A percentile compares a stretch with the other conserved stretches of the same genome.
phyloP scores from a whole-genome alignment of 208 protist species.

The Trypanosoma melophagium region DNA sequence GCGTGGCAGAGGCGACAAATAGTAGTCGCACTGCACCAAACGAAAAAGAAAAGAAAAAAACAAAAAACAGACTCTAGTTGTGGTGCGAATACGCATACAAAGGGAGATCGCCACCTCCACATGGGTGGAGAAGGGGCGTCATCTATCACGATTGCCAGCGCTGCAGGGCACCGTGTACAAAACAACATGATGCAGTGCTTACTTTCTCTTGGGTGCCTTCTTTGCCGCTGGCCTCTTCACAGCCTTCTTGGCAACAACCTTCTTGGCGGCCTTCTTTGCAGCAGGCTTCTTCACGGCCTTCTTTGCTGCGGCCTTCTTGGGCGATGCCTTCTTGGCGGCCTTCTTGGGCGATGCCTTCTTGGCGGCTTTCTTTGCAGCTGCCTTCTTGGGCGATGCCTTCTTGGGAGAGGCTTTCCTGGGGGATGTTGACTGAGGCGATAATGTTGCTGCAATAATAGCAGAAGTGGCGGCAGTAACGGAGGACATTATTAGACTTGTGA shows the following conservation, averaged over 20 bases:
- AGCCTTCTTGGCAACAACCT: neutral
- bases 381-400: neutral
- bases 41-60: neutral
- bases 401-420: no score
- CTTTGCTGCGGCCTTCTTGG: neutral
- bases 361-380: no score
- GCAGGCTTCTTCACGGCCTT: neutral
- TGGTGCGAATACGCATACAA: no score
- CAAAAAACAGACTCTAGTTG: no score
- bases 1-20: no score
- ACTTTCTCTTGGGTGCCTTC: conserved; percentile 23
- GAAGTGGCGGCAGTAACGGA: neutral
- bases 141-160: neutral
- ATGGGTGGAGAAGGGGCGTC: neutral
- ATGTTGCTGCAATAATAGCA: no score
- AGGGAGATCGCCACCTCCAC: neutral
- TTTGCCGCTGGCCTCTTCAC: conserved; percentile 23
- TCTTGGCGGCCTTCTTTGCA: neutral
- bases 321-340: neutral
- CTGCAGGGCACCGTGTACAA: neutral
- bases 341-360: neutral
- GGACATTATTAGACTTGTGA: no score
- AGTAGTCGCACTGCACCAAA: neutral
- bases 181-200: neutral
- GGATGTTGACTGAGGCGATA: neutral